Percentiles rank a stretch among this genome's conserved stretches.
These are phyloP conservation scores for Pythium aquatile DNA, from an alignment of 352 stramenopile species.

Conservation along the genomic window DNA sequence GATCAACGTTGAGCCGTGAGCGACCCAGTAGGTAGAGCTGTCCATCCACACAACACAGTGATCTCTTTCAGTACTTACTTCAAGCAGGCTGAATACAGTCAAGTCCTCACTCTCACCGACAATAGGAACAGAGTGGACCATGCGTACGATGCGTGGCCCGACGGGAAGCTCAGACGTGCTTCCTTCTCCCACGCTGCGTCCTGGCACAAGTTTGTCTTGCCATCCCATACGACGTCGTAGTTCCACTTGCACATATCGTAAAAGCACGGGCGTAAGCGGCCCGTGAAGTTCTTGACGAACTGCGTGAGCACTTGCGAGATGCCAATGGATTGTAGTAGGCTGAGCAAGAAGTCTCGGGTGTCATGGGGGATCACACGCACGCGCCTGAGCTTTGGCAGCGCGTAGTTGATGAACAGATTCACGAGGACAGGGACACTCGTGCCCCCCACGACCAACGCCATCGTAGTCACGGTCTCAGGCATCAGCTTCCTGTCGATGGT, in stretches of 20 bases:
- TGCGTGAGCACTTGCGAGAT: constrained; percentile 61
- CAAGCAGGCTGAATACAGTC: constrained; percentile 21
- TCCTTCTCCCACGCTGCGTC: constrained; percentile 48
- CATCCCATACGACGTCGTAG: constrained; percentile 66
- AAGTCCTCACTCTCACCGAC: constrained; percentile 39
- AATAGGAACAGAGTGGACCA: constrained; percentile 74
- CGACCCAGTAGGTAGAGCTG: constrained; percentile 64
- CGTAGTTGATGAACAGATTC: constrained; percentile 60
- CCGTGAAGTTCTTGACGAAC: constrained; percentile 67
- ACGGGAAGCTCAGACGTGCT: constrained; percentile 73
- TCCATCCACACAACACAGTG: no score
- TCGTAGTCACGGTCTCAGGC: constrained; percentile 57
- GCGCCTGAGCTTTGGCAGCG: constrained; percentile 46
- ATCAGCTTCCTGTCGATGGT: constrained; percentile 57
- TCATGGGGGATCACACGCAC: constrained; percentile 59
- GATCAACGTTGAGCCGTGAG: constrained; percentile 55
- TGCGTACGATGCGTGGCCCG: constrained; percentile 69
- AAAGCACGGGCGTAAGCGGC: constrained; percentile 71
- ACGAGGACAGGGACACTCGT: constrained; percentile 36
- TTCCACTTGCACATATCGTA: constrained; percentile 80
- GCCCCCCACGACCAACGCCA: constrained; percentile 36
- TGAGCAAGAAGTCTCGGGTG: constrained; percentile 72
- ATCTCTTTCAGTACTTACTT: background rate
- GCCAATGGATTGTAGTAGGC: constrained; percentile 45
- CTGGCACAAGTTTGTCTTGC: constrained; percentile 57